Base-by-base conservation (phyloP, 495 filamentous ascomycete species). In the Hypoxylon cercidicola region DNA sequence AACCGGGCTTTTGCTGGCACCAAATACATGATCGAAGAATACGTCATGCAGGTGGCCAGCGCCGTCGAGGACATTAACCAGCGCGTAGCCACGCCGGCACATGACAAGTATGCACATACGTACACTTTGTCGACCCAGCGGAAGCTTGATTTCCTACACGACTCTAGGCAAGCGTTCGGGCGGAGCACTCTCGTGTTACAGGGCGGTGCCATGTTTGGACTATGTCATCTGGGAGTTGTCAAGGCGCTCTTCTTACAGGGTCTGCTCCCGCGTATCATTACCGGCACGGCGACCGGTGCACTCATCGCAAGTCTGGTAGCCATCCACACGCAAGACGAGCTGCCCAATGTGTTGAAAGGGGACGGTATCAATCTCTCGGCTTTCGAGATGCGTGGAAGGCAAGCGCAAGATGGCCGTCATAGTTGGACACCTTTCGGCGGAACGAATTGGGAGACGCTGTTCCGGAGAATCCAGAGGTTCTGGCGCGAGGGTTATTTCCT, bases 141-240 rank as follows among this genome's bases (percentile, higher is more conserved):
- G 15, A 97, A 97, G 76, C 79, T 97, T 37, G 91, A 97, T 72
- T 81, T 97, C 45, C 78, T 97, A 50, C 92, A 96, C 71, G 92
- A 97, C 79, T 93, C 92, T 10, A 83, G 94, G 11, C 93, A 95
- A 70, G 92, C 92, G 0, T 97, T 96, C 79, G 94, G 94, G 16
- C 82, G 93, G 41, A 93, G 87, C 37, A 93, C 91, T 1, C 79
- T 98, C 44, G 89, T 97, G 11, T 75, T 98, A 3, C 93, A 97
- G 72, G 94, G 94, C 18, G 94, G 94, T 2, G 89, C 93, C 25
- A 93, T 95, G 34, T 98, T 98, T 68, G 94, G 93, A 0, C 76
- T 97, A 5, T 97, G 92, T 66, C 94, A 98, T 76, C 72, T 97
- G 0, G 94, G 94, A 1, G 92, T 97, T 0, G 90, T 97, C 46